These are phyloP conservation scores for Erigeron philadelphicus DNA, from an alignment of 140 eudicot species.

Conservation along the genomic window DNA sequence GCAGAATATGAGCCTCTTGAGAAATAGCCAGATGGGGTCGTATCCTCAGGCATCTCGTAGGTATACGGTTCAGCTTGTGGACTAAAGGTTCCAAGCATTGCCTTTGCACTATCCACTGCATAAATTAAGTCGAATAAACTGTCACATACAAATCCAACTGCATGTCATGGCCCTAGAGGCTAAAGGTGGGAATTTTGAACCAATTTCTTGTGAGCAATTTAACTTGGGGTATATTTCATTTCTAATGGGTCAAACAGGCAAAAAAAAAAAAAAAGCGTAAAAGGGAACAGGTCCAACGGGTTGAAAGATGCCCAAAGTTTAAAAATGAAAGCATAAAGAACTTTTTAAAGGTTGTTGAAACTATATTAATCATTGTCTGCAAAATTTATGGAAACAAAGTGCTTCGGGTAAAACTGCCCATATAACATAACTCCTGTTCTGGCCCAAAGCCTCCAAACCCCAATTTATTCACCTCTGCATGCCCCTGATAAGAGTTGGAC, in stretches of 20 bases:
- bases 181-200: conserved; percentile 1
- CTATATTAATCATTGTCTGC: not conserved
- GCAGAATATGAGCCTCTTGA: conserved; percentile 64
- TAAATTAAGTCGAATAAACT: conserved; percentile 15
- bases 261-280: not conserved
- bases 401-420: not conserved
- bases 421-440: not conserved
- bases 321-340: too few species aligned
- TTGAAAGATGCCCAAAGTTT: not conserved
- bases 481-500: not conserved
- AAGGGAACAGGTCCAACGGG: not conserved
- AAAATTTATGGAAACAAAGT: not conserved
- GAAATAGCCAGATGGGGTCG: conserved; percentile 63
- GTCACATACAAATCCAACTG: conserved; percentile 9
- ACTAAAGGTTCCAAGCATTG: conserved; percentile 69
- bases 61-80: conserved; percentile 56
- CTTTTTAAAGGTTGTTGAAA: too few species aligned
- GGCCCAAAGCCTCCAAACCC: not conserved
- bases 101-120: conserved; percentile 52
- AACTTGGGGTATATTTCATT: not conserved
- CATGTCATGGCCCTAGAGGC: conserved; percentile 1
- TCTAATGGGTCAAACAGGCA: not conserved
- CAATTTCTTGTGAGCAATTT: not conserved
- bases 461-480: not conserved
- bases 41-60: conserved; percentile 54